phyloP scores from a whole-genome alignment of 495 filamentous ascomycete species.

The Geopyxis carbonaria region DNA sequence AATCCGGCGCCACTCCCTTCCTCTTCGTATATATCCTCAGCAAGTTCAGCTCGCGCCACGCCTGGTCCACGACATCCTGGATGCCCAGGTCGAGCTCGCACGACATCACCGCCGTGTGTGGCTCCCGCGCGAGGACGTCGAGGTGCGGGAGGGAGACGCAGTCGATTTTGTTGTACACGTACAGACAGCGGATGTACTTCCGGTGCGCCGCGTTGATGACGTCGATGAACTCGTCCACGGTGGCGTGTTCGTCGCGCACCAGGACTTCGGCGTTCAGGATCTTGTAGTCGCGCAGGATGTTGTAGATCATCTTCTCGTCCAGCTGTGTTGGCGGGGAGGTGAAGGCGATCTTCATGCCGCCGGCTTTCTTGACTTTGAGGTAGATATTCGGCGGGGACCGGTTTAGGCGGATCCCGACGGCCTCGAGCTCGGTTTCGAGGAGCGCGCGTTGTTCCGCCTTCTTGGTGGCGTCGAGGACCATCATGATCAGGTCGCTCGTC shows the following conservation, averaged over 20 bases:
- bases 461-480: conserved; percentile 96
- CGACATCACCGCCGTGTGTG: conserved; percentile 88
- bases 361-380: conserved; percentile 91
- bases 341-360: conserved; percentile 98
- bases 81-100: conserved; percentile 97
- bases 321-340: conserved; percentile 70
- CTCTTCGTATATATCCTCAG: conserved; percentile 94
- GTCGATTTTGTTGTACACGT: conserved; percentile 99
- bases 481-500: conserved; percentile 92
- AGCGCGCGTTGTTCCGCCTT: conserved; percentile 82
- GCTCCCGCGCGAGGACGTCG: conserved; percentile 78
- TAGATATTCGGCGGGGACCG: conserved; percentile 96
- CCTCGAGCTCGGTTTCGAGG: conserved; percentile 83
- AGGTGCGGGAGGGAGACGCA: conserved; percentile 84
- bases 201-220: conserved; percentile 98
- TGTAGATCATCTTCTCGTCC: conserved; percentile 94
- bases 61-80: conserved; percentile 81
- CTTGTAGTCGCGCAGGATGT: conserved; percentile 95
- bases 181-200: conserved; percentile 90
- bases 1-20: conserved; percentile 83
- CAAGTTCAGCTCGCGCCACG: conserved; percentile 85
- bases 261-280: conserved; percentile 95
- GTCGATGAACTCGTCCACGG: conserved; percentile 97
- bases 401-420: conserved; percentile 90
- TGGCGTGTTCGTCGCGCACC: conserved; percentile 84